Evolutionary conservation across 805 yeast species (phyloP).

Genomic region (Candida saitoana): DNA sequence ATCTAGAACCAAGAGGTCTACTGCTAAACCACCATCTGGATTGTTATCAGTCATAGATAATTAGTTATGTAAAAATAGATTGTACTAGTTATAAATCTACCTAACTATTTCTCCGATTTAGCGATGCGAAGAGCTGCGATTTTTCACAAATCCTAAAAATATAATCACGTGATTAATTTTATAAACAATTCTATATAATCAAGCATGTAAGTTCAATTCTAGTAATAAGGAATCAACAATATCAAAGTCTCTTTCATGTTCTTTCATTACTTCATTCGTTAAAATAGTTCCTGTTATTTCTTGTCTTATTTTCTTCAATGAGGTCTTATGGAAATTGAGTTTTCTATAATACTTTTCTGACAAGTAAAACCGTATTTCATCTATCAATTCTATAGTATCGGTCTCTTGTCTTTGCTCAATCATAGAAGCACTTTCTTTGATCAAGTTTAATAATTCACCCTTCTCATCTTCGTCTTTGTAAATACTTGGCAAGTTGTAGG

Average conservation of each 20-base stretch:
- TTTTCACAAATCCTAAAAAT: background rate
- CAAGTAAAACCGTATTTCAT: conserved; percentile 68
- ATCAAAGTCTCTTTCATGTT: conserved; percentile 25
- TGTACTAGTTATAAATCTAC: background rate
- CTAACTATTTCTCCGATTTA: conserved; percentile 5
- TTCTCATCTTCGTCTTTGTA: conserved; percentile 28
- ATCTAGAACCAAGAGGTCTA: conserved; percentile 49
- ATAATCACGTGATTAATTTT: background rate
- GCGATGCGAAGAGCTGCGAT: conserved; percentile 2
- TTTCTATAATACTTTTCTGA: conserved; percentile 30
- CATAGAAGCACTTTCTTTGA: conserved; percentile 48
- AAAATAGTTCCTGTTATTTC: conserved; percentile 4
- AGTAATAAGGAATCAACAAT: conserved; percentile 26
- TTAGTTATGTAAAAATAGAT: background rate
- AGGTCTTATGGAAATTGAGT: background rate
- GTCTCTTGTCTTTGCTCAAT: conserved; percentile 63
- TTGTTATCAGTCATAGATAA: conserved; percentile 25
- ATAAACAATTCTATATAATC: conserved; percentile 4
- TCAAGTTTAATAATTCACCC: conserved; percentile 14
- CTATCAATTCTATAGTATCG: conserved; percentile 76
- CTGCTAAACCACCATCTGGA: conserved; percentile 36
- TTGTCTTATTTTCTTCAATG: background rate
- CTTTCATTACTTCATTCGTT: background rate
- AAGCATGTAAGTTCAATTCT: conserved; percentile 28
- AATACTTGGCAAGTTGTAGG: conserved; percentile 42